These are phyloP conservation scores for Aspergillus brasiliensis DNA, from an alignment of 2,329 filamentous ascomycete genomes.

Conservation along the genomic window DNA sequence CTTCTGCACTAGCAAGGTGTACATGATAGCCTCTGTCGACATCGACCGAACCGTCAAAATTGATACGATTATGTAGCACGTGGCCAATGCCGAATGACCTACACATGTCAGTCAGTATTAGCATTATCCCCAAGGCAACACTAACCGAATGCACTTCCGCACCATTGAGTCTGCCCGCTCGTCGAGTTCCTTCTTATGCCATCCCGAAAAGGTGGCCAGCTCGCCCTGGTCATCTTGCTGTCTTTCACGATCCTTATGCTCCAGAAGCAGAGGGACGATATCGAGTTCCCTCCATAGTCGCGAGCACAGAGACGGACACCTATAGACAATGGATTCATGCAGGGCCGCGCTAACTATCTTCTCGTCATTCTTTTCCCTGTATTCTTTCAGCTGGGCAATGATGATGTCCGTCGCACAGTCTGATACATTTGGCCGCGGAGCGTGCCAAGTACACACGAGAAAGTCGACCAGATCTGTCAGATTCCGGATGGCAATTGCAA, in stretches of 20 bases:
- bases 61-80: constrained; percentile 64
- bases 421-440: constrained; percentile 26
- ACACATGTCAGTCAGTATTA: constrained; percentile 6
- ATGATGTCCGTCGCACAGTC: constrained; percentile 61
- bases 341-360: constrained; percentile 74
- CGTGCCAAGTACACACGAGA: constrained; percentile 58
- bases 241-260: constrained; percentile 2
- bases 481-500: constrained; percentile 70
- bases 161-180: constrained; percentile 79
- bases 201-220: constrained; percentile 34
- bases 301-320: constrained; percentile 66
- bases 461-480: constrained; percentile 72
- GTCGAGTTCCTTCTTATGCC: constrained; percentile 63
- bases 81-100: constrained; percentile 72
- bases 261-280: constrained; percentile 68
- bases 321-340: constrained; percentile 57
- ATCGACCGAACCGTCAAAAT: constrained; percentile 66
- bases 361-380: constrained; percentile 64
- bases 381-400: constrained; percentile 56
- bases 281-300: constrained; percentile 73
- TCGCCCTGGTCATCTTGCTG: constrained; percentile 5
- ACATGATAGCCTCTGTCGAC: constrained; percentile 66
- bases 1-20: constrained; percentile 55
- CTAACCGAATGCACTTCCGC: constrained; percentile 69
- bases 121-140: not conserved